Percentiles rank a stretch among this genome's conserved stretches.
Conservation (phyloP, 1,284 basidiomycete genomes). For the Marasmius fiardii region DNA sequence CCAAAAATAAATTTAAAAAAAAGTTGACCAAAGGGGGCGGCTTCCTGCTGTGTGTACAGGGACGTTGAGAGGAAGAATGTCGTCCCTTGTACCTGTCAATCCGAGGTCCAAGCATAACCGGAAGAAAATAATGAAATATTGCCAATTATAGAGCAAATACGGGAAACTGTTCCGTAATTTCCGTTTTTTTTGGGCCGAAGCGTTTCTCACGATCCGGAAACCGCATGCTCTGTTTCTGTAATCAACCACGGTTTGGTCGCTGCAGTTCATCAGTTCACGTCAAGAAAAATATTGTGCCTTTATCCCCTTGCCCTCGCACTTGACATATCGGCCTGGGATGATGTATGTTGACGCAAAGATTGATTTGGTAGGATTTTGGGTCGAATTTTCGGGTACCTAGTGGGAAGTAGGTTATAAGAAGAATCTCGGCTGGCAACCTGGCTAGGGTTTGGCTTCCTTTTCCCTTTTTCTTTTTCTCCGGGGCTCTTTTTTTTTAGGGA, state of each 20-base stretch:
- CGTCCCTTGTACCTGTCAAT: no score
- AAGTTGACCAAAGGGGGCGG: no score
- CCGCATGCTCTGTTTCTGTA: no score
- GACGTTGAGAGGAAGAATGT: no score
- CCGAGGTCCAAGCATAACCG: no score
- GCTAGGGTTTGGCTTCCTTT: background rate
- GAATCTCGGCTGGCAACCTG: background rate
- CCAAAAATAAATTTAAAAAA: no score
- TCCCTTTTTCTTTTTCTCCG: background rate
- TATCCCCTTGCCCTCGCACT: background rate
- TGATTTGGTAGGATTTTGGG: background rate
- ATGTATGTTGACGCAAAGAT: background rate
- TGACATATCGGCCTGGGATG: background rate
- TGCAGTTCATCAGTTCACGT: background rate
- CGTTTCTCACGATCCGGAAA: background rate
- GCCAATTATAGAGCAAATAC: no score
- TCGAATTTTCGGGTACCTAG: background rate
- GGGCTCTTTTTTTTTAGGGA: background rate
- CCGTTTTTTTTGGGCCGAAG: background rate
- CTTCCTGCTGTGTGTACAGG: no score
- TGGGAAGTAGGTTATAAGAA: background rate
- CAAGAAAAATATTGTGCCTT: background rate
- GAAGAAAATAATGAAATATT: no score
- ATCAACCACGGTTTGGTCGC: background rate
- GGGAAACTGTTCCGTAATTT: no score